Base-by-base conservation (phyloP, 164 flowering plant genomes). In the Platanus orientalis region DNA sequence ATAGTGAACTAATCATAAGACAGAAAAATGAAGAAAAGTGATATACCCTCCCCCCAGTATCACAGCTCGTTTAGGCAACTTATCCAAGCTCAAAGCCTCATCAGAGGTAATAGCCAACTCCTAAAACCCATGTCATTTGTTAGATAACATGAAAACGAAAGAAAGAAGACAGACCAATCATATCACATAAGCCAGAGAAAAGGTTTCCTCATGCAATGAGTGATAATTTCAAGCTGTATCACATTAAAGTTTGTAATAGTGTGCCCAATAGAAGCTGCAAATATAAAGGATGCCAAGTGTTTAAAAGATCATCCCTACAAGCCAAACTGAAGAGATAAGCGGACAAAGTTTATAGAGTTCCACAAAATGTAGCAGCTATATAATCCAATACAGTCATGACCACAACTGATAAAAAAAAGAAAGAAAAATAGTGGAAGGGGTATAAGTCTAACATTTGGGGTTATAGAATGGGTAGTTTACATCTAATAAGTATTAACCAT, bases 71-170 rank as follows among this genome's bases (percentile, higher is more conserved):
- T 88, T 91, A 23, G 99, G 99, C 7, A 91, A 72, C 62, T 94
- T 96, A 32, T 94, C 97, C 81, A 94, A 83, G 75, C 99, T 94
- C 75, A 94, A 79, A 39, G 99, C 99, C 78, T 92, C 99, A 60
- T 94, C 99, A 74, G 99, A 94, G 11, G 99, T 89, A 56, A 94
- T 91, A 56, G 69, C 93, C 75, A 91, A 72, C 72, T 94, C 99
- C 99, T 91, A 64, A 28, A 74, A 48, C 12, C 57, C 54, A 63
- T 34, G 64, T 28, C 61, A 51, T 21, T 40, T 30, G 17, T 57
- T 21, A 27, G 36, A 65, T 7, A n/a, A 21, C 17, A 27, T 17
- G 53, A 30, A 16, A 17, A 13, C 3, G 0, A 34, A 48, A 20
- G 25, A 7, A 32, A 20, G 32, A 27, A 24, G 48, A 51, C 36